Evolutionary conservation across 441 rosid genomes (phyloP).

Genomic region (Populus tomentosa): DNA sequence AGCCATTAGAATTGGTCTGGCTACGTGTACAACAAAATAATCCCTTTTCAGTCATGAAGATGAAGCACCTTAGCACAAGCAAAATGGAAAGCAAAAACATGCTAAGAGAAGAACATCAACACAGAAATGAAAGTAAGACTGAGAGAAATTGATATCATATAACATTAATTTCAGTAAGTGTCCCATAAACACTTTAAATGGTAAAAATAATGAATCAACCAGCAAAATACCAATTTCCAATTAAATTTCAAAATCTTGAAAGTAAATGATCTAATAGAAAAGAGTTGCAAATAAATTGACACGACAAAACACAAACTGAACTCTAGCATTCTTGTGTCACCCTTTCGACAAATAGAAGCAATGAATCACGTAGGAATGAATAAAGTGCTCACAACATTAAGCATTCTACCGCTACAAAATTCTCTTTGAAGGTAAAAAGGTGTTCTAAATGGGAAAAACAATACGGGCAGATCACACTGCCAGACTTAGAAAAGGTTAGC

Average conservation of each 20-base stretch:
- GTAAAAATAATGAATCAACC: background rate
- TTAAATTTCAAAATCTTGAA: background rate
- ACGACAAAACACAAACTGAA: too few species aligned
- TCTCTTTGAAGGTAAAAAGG: background rate
- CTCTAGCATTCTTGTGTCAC: background rate
- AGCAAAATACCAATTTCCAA: background rate
- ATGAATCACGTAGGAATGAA: background rate
- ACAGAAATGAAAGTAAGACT: background rate
- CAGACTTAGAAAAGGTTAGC: background rate
- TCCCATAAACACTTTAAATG: background rate
- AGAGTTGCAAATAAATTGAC: background rate
- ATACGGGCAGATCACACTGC: background rate
- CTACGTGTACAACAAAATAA: background rate
- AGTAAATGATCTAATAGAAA: background rate
- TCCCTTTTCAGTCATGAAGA: background rate
- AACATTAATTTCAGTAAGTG: background rate
- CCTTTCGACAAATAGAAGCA: background rate
- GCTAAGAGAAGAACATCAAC: background rate
- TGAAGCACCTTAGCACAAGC: background rate
- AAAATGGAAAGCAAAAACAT: background rate
- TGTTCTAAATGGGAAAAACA: background rate
- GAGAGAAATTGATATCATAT: background rate
- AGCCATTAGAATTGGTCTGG: conserved; percentile 3
- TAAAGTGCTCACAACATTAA: background rate
- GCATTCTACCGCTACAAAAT: background rate